Conservation (phyloP, 768 basidiomycete genomes). For the Neoboletus magnificus region DNA sequence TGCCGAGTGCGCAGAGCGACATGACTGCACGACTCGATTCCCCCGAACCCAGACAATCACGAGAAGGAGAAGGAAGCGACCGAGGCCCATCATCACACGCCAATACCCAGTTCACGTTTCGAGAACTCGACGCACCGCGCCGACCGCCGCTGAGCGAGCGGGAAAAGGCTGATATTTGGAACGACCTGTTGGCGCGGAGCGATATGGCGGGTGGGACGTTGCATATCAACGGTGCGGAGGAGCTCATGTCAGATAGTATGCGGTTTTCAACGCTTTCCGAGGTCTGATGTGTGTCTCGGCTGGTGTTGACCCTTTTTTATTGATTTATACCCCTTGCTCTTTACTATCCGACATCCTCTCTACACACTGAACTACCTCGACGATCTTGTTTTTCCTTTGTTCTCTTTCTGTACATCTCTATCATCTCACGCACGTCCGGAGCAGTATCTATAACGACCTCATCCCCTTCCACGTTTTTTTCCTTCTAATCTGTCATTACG, state of each 20-base stretch:
- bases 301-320: not conserved
- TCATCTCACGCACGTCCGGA: slow-evolving; percentile 7
- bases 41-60: slow-evolving; percentile 1
- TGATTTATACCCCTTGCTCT: not conserved
- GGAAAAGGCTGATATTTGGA: slow-evolving; percentile 73
- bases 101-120: slow-evolving; percentile 43
- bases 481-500: not conserved
- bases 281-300: not conserved
- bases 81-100: slow-evolving; percentile 10
- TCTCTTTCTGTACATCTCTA: slow-evolving; percentile 2
- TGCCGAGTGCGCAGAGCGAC: slow-evolving; percentile 29
- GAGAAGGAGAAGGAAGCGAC: slow-evolving; percentile 1
- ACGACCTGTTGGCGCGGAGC: slow-evolving; percentile 63
- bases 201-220: slow-evolving; percentile 72
- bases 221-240: slow-evolving; percentile 41
- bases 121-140: slow-evolving; percentile 40
- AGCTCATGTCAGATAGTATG: slow-evolving; percentile 43
- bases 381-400: not conserved
- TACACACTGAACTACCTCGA: not conserved
- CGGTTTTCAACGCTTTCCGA: slow-evolving; percentile 36
- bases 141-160: slow-evolving; percentile 51
- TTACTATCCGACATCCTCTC: not conserved
- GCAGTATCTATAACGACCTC: slow-evolving; percentile 9
- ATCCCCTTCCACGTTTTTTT: not conserved
- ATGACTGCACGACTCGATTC: slow-evolving; percentile 23